Base-by-base conservation (phyloP, 1,139 yeast genomes). In the Protomyces inouyei region DNA sequence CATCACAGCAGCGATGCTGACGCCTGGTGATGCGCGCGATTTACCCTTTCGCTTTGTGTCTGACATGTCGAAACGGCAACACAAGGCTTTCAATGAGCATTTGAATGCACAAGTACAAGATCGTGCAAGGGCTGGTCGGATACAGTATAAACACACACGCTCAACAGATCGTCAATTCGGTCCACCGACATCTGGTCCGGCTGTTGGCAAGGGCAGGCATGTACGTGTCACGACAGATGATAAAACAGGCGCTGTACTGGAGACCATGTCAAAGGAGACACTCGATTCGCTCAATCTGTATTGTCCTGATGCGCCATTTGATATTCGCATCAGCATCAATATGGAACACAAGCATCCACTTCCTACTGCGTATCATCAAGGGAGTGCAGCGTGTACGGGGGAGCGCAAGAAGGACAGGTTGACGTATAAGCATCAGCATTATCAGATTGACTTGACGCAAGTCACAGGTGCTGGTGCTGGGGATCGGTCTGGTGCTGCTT, bases 1-100 rank as follows among this genome's bases (percentile, higher is more conserved):
- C 10, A 82, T 85, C 9, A 83, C 91, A 1, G 95, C 88, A 73
- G 80, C 88, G 67, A 79, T 88, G 6, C 79, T 80, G 67, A 82
- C 64, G 28, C 64, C 54, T 14, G 64, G 53, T 32, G 37, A 59
- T 35, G 48, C 52, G 14, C 36, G 36, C 25, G 55, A 38, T 21
- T 32, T 46, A 9, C 53, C 64, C 3, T 40, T 61, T 4, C 63
- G 65, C 40, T 56, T 60, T 51, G 64, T 57, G 21, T 25, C 61
- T 21, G 64, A 61, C 51, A 66, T 65, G 66, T 55, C 64, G 43
- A 52, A 43, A 21, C 52, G 52, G 12, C 60, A 59, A 21, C 66
- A 66, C 54, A 36, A 52, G 25, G 45, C 53, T 21, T 66, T 56
- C 63, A 65, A 65, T 45, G 52, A 46, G 21, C 52, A 66, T 38